Evolutionary conservation across 2,329 filamentous ascomycete genomes (phyloP), one percentile per base, ranked within the genome.

Genomic region (Albophoma yamanashiensis): DNA sequence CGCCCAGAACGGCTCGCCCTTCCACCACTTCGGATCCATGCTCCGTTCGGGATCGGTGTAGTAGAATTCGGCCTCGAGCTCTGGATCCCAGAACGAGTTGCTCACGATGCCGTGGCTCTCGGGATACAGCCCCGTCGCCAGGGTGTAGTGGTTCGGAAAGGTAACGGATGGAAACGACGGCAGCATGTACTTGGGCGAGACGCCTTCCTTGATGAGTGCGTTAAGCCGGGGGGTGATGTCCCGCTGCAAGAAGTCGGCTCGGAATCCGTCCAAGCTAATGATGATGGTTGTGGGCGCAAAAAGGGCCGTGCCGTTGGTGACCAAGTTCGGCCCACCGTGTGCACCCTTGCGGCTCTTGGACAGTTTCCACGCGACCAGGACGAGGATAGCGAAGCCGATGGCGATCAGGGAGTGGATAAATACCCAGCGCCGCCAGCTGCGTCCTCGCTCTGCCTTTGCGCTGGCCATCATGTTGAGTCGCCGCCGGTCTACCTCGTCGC

Each of bases 131-230:
- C 94, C 94, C 0, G 94, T 97, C 0, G 91, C 91, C 43, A 97
- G 79, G 0, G 93, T 97, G 73, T 93, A 97, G 73, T 97, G 94
- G 67, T 97, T 93, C 15, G 94, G 94, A 67, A 99, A 99, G 0
- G 94, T 99, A 55, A 99, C 91, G 27, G 91, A 96, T 0, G 94
- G 94, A 65, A 99, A 99, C 45, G 91, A 95, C 0, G 94, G 94
- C 8, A 85, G 82, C 92, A 99, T 97, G 74, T 93, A 97, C 64
- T 86, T 82, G 3, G 94, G 93, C 7, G 92, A 96, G 14, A 97
- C 86, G 38, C 94, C 94, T 64, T 91, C 85, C 62, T 84, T 82
- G 63, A 96, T 79, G 64, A 99, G 88, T 2, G 86, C 81, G 66
- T 86, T 90, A 11, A 99, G 78, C 2, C 88, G 86, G 0, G 93